phyloP scores from a whole-genome alignment of 305 asterid species.

The Euphrasia arctica region DNA sequence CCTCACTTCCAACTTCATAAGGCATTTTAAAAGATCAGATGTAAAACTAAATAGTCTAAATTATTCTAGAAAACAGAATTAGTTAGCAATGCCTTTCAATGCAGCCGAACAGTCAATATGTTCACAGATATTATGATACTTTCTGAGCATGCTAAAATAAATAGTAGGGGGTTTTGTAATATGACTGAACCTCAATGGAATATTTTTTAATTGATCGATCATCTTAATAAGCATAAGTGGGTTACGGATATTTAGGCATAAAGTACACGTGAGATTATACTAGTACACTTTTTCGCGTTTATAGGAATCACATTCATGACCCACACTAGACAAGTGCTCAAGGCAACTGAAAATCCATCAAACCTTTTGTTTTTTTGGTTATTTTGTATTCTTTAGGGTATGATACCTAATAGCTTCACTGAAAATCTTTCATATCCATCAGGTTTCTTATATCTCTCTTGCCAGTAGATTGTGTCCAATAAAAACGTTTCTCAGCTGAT shows the following conservation, averaged over 20 bases:
- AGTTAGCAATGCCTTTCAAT: slow-evolving; percentile 7
- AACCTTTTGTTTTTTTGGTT: slow-evolving; percentile 1
- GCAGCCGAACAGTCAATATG: slow-evolving; percentile 8
- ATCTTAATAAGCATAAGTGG: slow-evolving; percentile 1
- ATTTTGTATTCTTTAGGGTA: too few species aligned
- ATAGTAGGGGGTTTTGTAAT: neutral
- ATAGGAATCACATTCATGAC: slow-evolving; percentile 76
- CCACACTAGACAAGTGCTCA: slow-evolving; percentile 90
- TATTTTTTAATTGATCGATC: neutral
- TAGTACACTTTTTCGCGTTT: slow-evolving; percentile 32
- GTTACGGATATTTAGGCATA: neutral
- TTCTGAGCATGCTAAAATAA: neutral
- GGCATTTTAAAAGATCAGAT: slow-evolving; percentile 26
- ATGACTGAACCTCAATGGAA: neutral
- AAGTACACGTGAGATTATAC: too few species aligned
- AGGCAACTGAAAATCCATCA: slow-evolving; percentile 87
- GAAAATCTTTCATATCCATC: slow-evolving; percentile 88
- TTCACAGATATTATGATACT: slow-evolving; percentile 12
- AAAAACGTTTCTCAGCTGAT: slow-evolving; percentile 56
- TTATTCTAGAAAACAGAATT: slow-evolving; percentile 13
- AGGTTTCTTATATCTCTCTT: slow-evolving; percentile 71
- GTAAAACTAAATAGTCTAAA: neutral
- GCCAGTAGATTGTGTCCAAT: slow-evolving; percentile 79
- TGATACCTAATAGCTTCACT: too few species aligned
- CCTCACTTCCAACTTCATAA: slow-evolving; percentile 84